Percentiles rank a stretch among this genome's conserved stretches.
Conservation (phyloP, 495 filamentous ascomycete genomes). For the Parachaetomium inaequale region DNA sequence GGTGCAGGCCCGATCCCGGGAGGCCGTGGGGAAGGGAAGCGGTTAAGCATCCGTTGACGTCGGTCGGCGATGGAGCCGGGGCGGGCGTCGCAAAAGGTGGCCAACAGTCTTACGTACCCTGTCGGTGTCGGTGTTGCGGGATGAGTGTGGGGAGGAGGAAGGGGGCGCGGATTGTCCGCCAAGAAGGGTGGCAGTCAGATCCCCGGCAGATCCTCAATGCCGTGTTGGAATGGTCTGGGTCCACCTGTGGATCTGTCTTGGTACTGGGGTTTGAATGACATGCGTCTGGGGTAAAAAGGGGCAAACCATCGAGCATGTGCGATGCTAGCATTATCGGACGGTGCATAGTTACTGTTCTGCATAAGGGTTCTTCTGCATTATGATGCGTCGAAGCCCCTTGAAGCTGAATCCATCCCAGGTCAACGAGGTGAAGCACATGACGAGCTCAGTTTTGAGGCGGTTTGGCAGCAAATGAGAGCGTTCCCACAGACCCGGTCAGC, state of each 20-base stretch:
- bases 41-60: not conserved
- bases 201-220: not conserved
- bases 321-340: too few relatives aligned
- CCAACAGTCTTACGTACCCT: not conserved
- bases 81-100: not conserved
- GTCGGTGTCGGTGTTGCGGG: not conserved
- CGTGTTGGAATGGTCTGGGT: not conserved
- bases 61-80: not conserved
- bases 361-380: too few relatives aligned
- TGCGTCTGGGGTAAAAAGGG: not conserved
- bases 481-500: not conserved
- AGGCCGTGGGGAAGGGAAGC: not conserved
- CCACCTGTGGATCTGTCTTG: not conserved
- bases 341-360: too few relatives aligned
- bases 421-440: too few relatives aligned
- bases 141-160: constrained; percentile 4
- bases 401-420: too few relatives aligned
- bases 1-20: not conserved
- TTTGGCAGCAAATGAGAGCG: not conserved
- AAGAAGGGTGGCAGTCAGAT: not conserved
- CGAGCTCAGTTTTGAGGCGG: not conserved
- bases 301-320: too few relatives aligned
- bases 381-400: too few relatives aligned
- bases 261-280: not conserved
- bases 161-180: not conserved